Percentiles rank a stretch among this genome's conserved stretches.
Conservation (phyloP, 2,329 filamentous ascomycete species). For the Ophiognomonia clavigignenti-juglandacearum region DNA sequence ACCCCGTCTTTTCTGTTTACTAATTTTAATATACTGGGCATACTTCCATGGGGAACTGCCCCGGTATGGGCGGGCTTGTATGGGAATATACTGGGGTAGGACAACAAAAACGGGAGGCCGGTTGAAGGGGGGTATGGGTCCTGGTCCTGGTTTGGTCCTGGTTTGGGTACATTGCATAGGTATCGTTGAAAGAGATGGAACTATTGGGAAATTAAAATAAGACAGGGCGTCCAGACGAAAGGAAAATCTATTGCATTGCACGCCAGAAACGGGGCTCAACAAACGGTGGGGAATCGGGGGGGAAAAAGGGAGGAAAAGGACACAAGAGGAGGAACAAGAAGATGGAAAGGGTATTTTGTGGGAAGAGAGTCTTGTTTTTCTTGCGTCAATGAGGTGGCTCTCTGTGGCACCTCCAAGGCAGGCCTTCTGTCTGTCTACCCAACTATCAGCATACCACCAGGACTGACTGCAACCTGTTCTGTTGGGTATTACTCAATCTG, state of each 20-base stretch:
- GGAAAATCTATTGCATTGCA: conserved; percentile 3
- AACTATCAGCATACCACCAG: too few species aligned
- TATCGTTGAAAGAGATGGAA: conserved; percentile 5
- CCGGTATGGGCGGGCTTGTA: not conserved
- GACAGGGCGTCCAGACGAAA: conserved; percentile 5
- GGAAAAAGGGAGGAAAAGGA: not conserved
- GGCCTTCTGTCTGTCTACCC: too few species aligned
- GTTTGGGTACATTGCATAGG: not conserved
- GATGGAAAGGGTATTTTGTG: not conserved
- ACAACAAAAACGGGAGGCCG: not conserved
- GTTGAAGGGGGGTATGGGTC: not conserved
- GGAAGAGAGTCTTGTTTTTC: too few species aligned
- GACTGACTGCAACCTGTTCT: too few species aligned
- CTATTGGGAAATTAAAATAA: not conserved
- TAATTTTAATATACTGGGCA: not conserved
- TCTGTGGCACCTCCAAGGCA: too few species aligned
- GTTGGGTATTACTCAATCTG: too few species aligned
- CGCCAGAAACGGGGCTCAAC: not conserved
- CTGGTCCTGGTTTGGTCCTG: not conserved
- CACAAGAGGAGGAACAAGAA: not conserved
- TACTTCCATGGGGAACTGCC: not conserved
- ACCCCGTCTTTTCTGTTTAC: too few species aligned
- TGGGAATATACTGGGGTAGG: not conserved
- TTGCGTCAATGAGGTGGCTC: too few species aligned
- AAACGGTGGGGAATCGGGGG: not conserved